Percentiles rank a stretch among this genome's conserved stretches.
phyloP scores from a whole-genome alignment of 257 asterid genomes.

The Cordia subcordata region DNA sequence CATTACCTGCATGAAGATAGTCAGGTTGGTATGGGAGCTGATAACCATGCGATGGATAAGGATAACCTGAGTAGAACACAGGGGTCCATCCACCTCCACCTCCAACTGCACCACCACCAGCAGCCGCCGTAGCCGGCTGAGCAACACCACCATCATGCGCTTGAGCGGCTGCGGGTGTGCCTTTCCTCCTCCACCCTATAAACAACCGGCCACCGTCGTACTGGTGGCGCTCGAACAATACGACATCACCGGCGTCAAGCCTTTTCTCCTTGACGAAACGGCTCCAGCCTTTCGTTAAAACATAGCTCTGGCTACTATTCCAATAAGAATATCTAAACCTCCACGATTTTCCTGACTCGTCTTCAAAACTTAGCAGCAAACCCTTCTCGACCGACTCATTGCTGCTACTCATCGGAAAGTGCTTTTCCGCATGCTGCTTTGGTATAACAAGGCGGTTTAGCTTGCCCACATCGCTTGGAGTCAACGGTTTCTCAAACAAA shows the following conservation, averaged over 20 bases:
- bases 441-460: neutral
- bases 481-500: slow-evolving; percentile 7
- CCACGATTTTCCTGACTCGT: slow-evolving; percentile 4
- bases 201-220: slow-evolving; percentile 49
- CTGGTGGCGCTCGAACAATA: slow-evolving; percentile 57
- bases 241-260: slow-evolving; percentile 84
- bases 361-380: slow-evolving; percentile 1
- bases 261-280: slow-evolving; percentile 82
- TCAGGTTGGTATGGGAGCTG: slow-evolving; percentile 46
- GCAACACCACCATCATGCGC: slow-evolving; percentile 7
- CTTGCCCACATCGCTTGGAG: slow-evolving; percentile 9
- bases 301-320: slow-evolving; percentile 96
- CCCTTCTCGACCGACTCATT: neutral
- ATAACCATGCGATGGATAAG: slow-evolving; percentile 39
- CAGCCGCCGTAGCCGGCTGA: slow-evolving; percentile 9
- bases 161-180: neutral
- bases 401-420: neutral
- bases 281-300: slow-evolving; percentile 94
- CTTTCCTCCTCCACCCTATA: slow-evolving; percentile 77
- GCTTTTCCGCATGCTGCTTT: slow-evolving; percentile 6
- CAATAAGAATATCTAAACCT: slow-evolving; percentile 32
- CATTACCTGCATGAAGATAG: slow-evolving; percentile 59
- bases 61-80: slow-evolving; percentile 31
- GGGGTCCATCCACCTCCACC: slow-evolving; percentile 40
- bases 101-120: slow-evolving; percentile 12